These are phyloP conservation scores for Daedalea quercina DNA, from an alignment of 768 basidiomycete species.

Conservation along the genomic window DNA sequence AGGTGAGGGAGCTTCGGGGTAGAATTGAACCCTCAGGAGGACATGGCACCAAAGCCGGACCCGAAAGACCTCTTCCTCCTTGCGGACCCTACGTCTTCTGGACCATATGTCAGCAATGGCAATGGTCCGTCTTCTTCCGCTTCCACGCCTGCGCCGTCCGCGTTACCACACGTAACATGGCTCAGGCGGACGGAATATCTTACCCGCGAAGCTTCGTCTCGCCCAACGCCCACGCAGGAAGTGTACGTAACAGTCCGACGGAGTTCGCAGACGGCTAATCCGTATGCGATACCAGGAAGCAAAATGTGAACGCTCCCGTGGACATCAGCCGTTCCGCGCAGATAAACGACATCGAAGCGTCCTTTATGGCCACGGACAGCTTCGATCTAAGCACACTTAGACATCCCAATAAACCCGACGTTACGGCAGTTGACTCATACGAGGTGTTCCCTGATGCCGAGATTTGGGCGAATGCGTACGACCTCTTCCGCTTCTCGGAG, in stretches of 20 bases:
- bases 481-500: constrained; percentile 81
- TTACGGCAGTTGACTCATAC: constrained; percentile 75
- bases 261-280: background rate
- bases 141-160: constrained; percentile 33
- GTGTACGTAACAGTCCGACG: constrained; percentile 34
- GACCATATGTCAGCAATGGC: constrained; percentile 27
- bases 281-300: constrained; percentile 34
- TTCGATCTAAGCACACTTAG: constrained; percentile 53
- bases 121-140: constrained; percentile 28
- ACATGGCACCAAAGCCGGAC: constrained; percentile 54
- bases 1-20: constrained; percentile 17
- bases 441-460: constrained; percentile 80
- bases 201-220: constrained; percentile 51
- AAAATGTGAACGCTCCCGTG: constrained; percentile 35
- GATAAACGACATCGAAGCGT: constrained; percentile 70
- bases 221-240: constrained; percentile 38
- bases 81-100: constrained; percentile 48
- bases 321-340: constrained; percentile 75
- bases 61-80: constrained; percentile 74
- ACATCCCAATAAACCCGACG: constrained; percentile 74
- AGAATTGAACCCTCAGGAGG: constrained; percentile 63
- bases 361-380: constrained; percentile 59
- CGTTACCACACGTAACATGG: constrained; percentile 71
- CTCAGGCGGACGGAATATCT: constrained; percentile 90
- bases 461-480: constrained; percentile 87